Base-by-base conservation (phyloP, 345 rosid genomes). In the Citrus unshiu region DNA sequence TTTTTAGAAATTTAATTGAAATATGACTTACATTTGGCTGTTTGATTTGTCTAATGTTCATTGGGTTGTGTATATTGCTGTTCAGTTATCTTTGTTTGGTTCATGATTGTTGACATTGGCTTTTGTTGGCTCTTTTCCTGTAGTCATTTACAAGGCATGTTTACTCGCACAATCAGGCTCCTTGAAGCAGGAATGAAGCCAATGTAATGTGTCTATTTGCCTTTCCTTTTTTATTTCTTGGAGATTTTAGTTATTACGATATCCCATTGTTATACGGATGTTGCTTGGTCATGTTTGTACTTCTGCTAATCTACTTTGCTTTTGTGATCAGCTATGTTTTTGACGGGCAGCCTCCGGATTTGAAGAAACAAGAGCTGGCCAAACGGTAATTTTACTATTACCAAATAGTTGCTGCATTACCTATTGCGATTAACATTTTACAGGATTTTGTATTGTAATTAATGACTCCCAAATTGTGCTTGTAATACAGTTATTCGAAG, bases 101-200 rank as follows among this genome's bases (percentile, higher is more conserved):
- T 66, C 4, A 19, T 67, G 9, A 67, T 24, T 35, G 56, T 54
- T 65, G 24, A 30, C 40, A 34, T 43, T 59, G 54, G 8, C 25
- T 61, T 39, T 79, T 49, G 0, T 60, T 72, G 25, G 76, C 62
- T 59, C 51, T 18, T 73, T 24, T 37, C 59, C 46, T 46, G 77
- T 76, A 96, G 99, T 83, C 98, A 96, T 84, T 86, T 94, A 79
- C 98, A 93, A 86, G 99, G 98, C 81, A 93, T 96, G 99, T 94
- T 96, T 84, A 83, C 75, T 74, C 89, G 97, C 73, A 96, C 99
- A 8, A 93, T 94, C 83, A 91, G 97, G 82, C 97, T 96, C 74
- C 91, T 96, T 40, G 99, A 94, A 84, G 87, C 99, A 77, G 99
- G 99, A 80, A 94, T 96, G 40, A 93, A 96, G 88, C 98, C 99